A percentile compares a stretch with the other conserved stretches of the same genome.
These are phyloP conservation scores for Neurospora sp. DNA, from an alignment of 495 filamentous ascomycete genomes.

Conservation along the genomic window DNA sequence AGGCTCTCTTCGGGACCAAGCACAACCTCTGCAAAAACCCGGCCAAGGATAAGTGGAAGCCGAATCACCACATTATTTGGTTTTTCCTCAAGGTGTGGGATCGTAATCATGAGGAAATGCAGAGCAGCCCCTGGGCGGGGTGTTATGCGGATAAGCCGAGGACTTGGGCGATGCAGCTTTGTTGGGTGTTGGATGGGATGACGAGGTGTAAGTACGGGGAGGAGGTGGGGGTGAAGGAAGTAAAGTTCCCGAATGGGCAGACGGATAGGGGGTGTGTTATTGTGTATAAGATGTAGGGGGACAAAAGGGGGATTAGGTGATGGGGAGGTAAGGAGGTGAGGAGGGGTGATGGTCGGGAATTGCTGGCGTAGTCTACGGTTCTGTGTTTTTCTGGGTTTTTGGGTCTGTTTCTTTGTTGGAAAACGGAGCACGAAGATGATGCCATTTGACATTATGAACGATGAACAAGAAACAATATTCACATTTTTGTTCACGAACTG, in stretches of 20 bases:
- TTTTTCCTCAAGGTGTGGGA: background rate
- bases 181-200: background rate
- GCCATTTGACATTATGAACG: background rate
- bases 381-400: background rate
- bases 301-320: no score
- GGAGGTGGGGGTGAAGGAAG: background rate
- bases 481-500: background rate
- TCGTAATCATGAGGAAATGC: background rate
- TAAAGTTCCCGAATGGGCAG: no score
- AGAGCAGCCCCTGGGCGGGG: background rate
- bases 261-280: no score
- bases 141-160: background rate
- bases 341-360: no score
- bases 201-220: background rate
- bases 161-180: background rate
- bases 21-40: background rate
- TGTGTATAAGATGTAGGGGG: no score
- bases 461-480: background rate
- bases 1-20: background rate
- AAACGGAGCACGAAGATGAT: background rate
- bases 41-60: background rate
- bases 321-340: no score
- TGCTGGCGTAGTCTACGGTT: no score
- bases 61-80: background rate
- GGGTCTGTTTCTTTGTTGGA: background rate